Conservation (phyloP, 371 early-diverging fungal genomes). For the Coemansia sp. region DNA sequence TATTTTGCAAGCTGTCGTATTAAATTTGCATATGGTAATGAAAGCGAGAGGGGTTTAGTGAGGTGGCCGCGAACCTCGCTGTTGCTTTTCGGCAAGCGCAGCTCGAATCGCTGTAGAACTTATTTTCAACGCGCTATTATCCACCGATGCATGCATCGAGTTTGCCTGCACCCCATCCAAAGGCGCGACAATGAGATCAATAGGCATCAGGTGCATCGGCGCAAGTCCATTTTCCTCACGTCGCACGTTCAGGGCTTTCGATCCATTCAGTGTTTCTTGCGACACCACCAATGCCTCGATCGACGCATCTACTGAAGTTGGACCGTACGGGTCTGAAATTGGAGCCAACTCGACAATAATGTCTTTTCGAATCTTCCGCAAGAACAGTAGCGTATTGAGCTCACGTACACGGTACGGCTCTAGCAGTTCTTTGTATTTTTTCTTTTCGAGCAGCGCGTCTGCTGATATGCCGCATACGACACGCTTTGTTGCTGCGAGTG, state of each 20-base stretch:
- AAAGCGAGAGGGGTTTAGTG: neutral
- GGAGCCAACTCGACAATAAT: slow-evolving; percentile 65
- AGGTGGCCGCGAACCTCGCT: neutral
- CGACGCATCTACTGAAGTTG: slow-evolving; percentile 72
- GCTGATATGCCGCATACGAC: slow-evolving; percentile 51
- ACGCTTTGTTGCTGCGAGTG: slow-evolving; percentile 53
- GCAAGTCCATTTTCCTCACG: slow-evolving; percentile 56
- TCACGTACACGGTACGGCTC: slow-evolving; percentile 69
- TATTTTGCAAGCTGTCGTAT: neutral
- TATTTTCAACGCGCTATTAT: slow-evolving; percentile 57
- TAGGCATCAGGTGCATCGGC: slow-evolving; percentile 66
- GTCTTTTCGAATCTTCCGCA: slow-evolving; percentile 58
- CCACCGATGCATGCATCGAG: slow-evolving; percentile 47
- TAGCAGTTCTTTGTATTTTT: slow-evolving; percentile 68
- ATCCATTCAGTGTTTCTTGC: slow-evolving; percentile 78
- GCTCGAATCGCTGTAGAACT: slow-evolving; percentile 68
- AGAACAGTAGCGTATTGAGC: slow-evolving; percentile 58
- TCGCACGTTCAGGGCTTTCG: slow-evolving; percentile 68
- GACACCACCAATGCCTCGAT: slow-evolving; percentile 86
- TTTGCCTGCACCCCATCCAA: slow-evolving; percentile 25
- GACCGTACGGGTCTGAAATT: slow-evolving; percentile 84
- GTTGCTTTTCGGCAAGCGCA: slow-evolving; percentile 24
- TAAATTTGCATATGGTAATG: neutral
- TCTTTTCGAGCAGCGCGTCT: slow-evolving; percentile 67
- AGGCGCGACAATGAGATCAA: slow-evolving; percentile 69